Evolutionary conservation across 2,329 filamentous ascomycete species (phyloP), one percentile per base, ranked within the genome.

Genomic region (Curvularia spicifera): DNA sequence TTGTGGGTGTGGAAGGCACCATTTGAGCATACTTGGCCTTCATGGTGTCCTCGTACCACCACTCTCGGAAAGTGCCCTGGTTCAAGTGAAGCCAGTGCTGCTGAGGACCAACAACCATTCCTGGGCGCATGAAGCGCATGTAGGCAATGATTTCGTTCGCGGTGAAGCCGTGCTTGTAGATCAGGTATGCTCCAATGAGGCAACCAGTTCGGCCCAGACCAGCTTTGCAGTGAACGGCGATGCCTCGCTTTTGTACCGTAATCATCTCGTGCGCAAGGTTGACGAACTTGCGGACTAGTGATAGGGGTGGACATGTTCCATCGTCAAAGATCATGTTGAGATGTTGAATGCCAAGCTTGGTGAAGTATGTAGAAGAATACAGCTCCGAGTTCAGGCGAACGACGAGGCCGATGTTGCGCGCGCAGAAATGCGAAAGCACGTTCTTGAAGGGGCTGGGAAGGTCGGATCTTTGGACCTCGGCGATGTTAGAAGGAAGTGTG

Each of bases 251-350:
- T 80, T 90, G 91, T 50, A 93, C 84, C 0, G 89, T 93, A 72
- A 99, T 99, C 79, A 90, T 97, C 74, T 96, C 91, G 73, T 98
- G 95, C 1, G 95, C 93, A 58, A 99, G 84, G 67, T 91, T 91
- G 77, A 99, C 94, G 76, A 99, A 99, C 75, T 93, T 93, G 67
- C 91, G 88, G 28, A 99, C 95, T n/a, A 93, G 89, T 18, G 87
- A 87, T 51, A 99, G 82, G 1, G 92, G 88, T 22, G 95, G 95
- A 76, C 95, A 99, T 4, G 95, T 99, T 64, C 95, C 95, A 70
- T 99, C 95, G 72, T 98, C 95, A 73, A 99, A 99, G 72, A 99
- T 98, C 95, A 99, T 99, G 80, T 99, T 95, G 40, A 98, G 83
- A 75, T 99, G 95, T 71, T 93, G 89, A 72, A 99, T 98, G 29